Evolutionary conservation across 345 rosid genomes (phyloP).

Genomic region (sweet orange (Citrus sinensis)): DVS_A1.0 CM039163.1:43439501-43440000

Average conservation of each 20-base stretch:
- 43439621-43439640: conserved; percentile 35
- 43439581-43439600: conserved; percentile 23
- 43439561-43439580: conserved; percentile 46
- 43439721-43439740: conserved; percentile 29
- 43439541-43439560: conserved; percentile 52
- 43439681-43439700: conserved; percentile 33
- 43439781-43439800: background rate
- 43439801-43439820: background rate
- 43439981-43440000: conserved; percentile 35
- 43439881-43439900: conserved; percentile 61
- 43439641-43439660: conserved; percentile 37
- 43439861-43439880: conserved; percentile 55
- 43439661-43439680: conserved; percentile 42
- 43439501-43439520: conserved; percentile 83
- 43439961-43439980: conserved; percentile 46
- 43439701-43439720: conserved; percentile 28
- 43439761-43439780: conserved; percentile 18
- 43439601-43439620: conserved; percentile 33
- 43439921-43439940: conserved; percentile 96
- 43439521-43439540: conserved; percentile 69
- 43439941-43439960: conserved; percentile 72
- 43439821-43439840: background rate
- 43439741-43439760: conserved; percentile 34
- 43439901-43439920: conserved; percentile 94
- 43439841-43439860: conserved; percentile 53